A percentile compares a stretch with the other conserved stretches of the same genome.
Evolutionary conservation across 2,329 filamentous ascomycete species (phyloP).

Genomic region (Fusarium sp.): DNA sequence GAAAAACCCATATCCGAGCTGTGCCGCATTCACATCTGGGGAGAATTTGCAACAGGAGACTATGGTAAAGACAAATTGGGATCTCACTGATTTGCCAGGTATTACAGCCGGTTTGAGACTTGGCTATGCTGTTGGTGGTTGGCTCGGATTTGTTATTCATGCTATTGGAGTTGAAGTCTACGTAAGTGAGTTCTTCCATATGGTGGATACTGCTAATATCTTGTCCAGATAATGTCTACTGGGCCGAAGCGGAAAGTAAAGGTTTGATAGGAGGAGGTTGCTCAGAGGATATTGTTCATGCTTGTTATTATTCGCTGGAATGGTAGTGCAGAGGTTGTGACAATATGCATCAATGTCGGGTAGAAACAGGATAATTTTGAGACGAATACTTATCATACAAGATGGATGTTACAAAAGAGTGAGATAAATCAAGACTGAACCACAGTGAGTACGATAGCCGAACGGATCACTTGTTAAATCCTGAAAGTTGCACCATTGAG

Average conservation of each 20-base stretch:
- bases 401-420: too few relatives aligned
- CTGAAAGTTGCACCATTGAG: too few relatives aligned
- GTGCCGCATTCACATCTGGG: conserved; percentile 12
- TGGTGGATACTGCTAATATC: background rate
- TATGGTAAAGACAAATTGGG: conserved; percentile 24
- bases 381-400: too few relatives aligned
- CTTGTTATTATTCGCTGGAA: too few relatives aligned
- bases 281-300: background rate
- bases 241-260: background rate
- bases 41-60: conserved; percentile 10
- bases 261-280: accelerated
- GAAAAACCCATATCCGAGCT: background rate
- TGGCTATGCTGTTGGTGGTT: conserved; percentile 15
- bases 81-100: conserved; percentile 11
- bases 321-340: too few relatives aligned
- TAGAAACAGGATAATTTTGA: too few relatives aligned
- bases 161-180: conserved; percentile 13
- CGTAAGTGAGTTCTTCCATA: background rate
- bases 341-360: too few relatives aligned
- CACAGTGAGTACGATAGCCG: too few relatives aligned
- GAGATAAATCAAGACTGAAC: too few relatives aligned
- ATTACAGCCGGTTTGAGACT: conserved; percentile 9
- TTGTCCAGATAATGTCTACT: conserved; percentile 2
- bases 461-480: too few relatives aligned
- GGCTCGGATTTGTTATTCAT: background rate